Percentiles rank a stretch among this genome's conserved stretches.
phyloP scores from a whole-genome alignment of 495 filamentous ascomycete genomes.

The Penicillium bialowiezense region DNA sequence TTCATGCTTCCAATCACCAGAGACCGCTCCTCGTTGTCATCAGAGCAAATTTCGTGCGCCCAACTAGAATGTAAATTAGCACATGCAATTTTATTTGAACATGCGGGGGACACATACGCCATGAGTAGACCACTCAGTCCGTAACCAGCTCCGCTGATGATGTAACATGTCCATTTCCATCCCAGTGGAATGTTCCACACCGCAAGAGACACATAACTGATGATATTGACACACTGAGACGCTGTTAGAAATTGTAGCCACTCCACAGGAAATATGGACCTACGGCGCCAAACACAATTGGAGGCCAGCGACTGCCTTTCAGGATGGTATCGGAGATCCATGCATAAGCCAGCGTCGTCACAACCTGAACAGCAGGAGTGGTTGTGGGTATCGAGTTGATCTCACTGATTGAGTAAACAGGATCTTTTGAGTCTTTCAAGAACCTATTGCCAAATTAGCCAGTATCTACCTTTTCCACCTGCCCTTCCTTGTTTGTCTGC shows the following conservation, averaged over 20 bases:
- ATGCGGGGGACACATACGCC: constrained; percentile 28
- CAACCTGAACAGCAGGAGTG: constrained; percentile 44
- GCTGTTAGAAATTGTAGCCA: too few relatives aligned
- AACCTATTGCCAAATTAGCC: constrained; percentile 17
- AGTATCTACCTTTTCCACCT: background rate
- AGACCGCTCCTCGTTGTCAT: constrained; percentile 51
- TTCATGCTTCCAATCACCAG: constrained; percentile 51
- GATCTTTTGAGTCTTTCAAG: constrained; percentile 36
- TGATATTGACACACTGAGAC: constrained; percentile 33
- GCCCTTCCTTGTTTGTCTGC: background rate
- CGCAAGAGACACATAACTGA: constrained; percentile 35
- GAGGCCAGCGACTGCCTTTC: constrained; percentile 54
- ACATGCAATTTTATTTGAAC: background rate
- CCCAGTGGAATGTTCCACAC: constrained; percentile 46
- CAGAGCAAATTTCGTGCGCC: constrained; percentile 50
- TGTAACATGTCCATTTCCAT: constrained; percentile 46
- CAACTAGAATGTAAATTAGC: constrained; percentile 27
- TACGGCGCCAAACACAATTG: constrained; percentile 48
- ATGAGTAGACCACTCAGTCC: constrained; percentile 43
- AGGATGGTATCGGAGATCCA: constrained; percentile 52
- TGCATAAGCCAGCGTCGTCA: constrained; percentile 45
- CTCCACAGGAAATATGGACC: too few relatives aligned
- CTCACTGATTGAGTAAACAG: constrained; percentile 35
- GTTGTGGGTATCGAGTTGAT: constrained; percentile 49
- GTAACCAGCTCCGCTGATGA: constrained; percentile 33